phyloP scores from a whole-genome alignment of 1,284 basidiomycete species.

The Trichosporon sp. region DNA sequence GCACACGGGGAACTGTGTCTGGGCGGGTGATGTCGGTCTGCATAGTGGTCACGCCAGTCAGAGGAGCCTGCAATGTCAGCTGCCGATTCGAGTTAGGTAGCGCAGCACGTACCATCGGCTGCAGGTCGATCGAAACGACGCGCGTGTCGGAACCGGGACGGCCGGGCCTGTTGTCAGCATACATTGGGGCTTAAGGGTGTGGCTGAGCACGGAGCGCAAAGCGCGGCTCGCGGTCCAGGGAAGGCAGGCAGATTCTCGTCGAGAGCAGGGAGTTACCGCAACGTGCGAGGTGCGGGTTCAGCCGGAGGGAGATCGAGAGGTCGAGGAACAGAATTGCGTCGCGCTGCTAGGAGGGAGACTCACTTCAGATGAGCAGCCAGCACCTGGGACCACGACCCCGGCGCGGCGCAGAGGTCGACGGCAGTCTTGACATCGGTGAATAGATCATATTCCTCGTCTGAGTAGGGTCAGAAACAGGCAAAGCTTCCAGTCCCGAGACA shows the following conservation, averaged over 20 bases:
- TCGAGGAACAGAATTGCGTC: no score
- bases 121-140: conserved; percentile 56
- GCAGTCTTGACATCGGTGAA: conserved; percentile 49
- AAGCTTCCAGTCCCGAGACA: not conserved
- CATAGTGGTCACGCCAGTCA: conserved; percentile 53
- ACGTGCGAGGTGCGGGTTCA: not conserved
- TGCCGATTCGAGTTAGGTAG: not conserved
- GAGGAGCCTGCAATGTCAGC: conserved; percentile 47
- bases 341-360: not conserved
- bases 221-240: not conserved
- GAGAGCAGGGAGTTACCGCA: conserved; percentile 11
- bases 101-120: conserved; percentile 51
- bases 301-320: no score
- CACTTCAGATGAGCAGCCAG: conserved; percentile 44
- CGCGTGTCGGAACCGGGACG: conserved; percentile 21
- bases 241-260: not conserved
- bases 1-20: conserved; percentile 52
- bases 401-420: conserved; percentile 57
- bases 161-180: conserved; percentile 4
- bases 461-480: not conserved
- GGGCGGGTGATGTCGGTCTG: conserved; percentile 56
- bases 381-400: conserved; percentile 50
- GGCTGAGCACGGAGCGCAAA: not conserved
- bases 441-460: conserved; percentile 54
- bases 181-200: not conserved